These are phyloP conservation scores for Salvia rosmarinus DNA, from an alignment of 257 asterid genomes.

Conservation along the genomic window DNA sequence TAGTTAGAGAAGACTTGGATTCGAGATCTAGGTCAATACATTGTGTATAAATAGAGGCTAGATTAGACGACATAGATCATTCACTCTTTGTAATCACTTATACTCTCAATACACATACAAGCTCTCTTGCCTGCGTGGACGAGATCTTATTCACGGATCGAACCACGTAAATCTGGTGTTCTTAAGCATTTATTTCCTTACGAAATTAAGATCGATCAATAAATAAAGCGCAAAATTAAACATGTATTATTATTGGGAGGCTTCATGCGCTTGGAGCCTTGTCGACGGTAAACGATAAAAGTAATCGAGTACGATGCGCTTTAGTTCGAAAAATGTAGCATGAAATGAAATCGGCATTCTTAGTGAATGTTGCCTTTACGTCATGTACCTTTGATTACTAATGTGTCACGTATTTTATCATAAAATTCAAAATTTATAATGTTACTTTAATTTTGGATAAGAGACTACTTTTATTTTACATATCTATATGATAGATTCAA, in stretches of 20 bases:
- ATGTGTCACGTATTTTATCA: not conserved
- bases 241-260: not conserved
- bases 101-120: too few relatives aligned
- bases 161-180: too few relatives aligned
- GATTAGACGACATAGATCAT: too few relatives aligned
- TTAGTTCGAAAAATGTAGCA: not conserved
- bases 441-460: not conserved
- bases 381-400: conserved; percentile 8
- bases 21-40: too few relatives aligned
- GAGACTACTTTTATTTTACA: not conserved
- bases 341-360: conserved; percentile 4
- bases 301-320: conserved; percentile 31
- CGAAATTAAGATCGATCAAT: too few relatives aligned
- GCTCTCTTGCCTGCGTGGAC: too few relatives aligned
- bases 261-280: conserved; percentile 24
- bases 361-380: conserved; percentile 19
- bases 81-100: too few relatives aligned
- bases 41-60: too few relatives aligned
- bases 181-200: too few relatives aligned
- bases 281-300: not conserved
- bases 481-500: too few relatives aligned
- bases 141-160: too few relatives aligned
- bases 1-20: too few relatives aligned
- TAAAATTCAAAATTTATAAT: not conserved
- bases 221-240: not conserved